Conservation (phyloP, 768 basidiomycete genomes). For the Termitomyces sp. region DNA sequence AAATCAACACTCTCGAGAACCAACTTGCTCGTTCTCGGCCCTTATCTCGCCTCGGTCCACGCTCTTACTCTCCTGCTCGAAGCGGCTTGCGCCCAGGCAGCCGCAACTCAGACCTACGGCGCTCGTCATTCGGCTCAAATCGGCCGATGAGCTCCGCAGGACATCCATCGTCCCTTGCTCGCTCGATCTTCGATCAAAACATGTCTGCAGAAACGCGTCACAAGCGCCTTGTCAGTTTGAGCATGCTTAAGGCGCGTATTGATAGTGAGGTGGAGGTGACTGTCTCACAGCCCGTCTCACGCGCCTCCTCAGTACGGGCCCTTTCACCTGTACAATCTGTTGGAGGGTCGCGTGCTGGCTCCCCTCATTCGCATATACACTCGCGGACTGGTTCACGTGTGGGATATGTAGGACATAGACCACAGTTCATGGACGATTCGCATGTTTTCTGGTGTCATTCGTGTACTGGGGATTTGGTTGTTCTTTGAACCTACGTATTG, state of each 20-base stretch:
- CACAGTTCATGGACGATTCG: constrained; percentile 84
- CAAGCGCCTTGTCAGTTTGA: constrained; percentile 79
- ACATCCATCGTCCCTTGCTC: constrained; percentile 37
- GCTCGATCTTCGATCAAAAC: constrained; percentile 64
- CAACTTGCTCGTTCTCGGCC: constrained; percentile 53
- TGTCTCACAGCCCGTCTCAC: constrained; percentile 42
- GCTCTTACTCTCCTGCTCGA: constrained; percentile 45
- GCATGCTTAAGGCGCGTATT: constrained; percentile 90
- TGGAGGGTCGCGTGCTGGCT: constrained; percentile 23
- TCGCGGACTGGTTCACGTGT: constrained; percentile 16
- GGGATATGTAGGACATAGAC: constrained; percentile 34
- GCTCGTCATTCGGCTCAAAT: constrained; percentile 38
- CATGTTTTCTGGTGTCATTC: constrained; percentile 90
- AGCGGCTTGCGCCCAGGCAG: constrained; percentile 45
- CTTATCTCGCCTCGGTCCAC: constrained; percentile 36
- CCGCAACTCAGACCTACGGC: constrained; percentile 34
- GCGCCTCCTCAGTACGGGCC: constrained; percentile 29
- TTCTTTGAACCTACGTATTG: constrained; percentile 42
- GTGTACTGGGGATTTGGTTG: constrained; percentile 78
- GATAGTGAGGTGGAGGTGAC: constrained; percentile 67
- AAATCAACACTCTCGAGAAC: constrained; percentile 61
- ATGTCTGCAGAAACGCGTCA: constrained; percentile 75
- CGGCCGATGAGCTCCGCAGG: constrained; percentile 30
- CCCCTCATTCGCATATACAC: constrained; percentile 22
- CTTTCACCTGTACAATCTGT: constrained; percentile 52